Percentiles rank a stretch among this genome's conserved stretches.
Evolutionary conservation across 108 stramenopile species (phyloP).

Genomic region (Nitzschia sp.): DNA sequence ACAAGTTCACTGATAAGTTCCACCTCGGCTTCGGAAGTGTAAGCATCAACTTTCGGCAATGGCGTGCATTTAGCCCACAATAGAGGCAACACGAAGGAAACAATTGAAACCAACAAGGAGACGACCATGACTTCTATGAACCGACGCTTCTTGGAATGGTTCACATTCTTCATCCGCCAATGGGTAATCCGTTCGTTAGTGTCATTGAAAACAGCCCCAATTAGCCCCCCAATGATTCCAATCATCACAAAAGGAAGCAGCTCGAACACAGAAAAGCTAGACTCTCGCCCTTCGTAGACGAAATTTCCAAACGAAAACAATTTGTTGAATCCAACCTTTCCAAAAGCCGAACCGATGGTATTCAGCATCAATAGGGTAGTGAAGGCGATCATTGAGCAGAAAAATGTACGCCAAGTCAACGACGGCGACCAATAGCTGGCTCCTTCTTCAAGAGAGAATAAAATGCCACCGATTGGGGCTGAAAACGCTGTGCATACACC

Average conservation of each 20-base stretch:
- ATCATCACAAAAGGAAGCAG: slow-evolving; percentile 68
- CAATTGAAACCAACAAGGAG: slow-evolving; percentile 29
- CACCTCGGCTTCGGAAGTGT: slow-evolving; percentile 24
- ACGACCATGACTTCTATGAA: slow-evolving; percentile 49
- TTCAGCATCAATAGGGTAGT: slow-evolving; percentile 32
- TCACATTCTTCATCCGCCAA: slow-evolving; percentile 48
- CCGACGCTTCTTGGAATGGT: slow-evolving; percentile 36
- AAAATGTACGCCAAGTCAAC: slow-evolving; percentile 85
- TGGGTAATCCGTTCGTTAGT: slow-evolving; percentile 46
- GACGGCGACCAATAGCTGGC: slow-evolving; percentile 80
- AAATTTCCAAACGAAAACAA: slow-evolving; percentile 58
- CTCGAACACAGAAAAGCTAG: slow-evolving; percentile 64
- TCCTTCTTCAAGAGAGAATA: slow-evolving; percentile 86
- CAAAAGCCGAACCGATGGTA: slow-evolving; percentile 38
- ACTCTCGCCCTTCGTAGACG: slow-evolving; percentile 34
- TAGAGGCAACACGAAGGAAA: slow-evolving; percentile 36
- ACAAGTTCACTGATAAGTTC: slow-evolving; percentile 32
- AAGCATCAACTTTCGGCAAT: background rate
- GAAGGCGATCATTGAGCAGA: slow-evolving; percentile 75
- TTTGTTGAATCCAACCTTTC: slow-evolving; percentile 41
- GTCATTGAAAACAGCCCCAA: slow-evolving; percentile 62
- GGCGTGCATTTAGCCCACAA: slow-evolving; percentile 33
- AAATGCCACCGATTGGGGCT: slow-evolving; percentile 88
- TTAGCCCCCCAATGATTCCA: slow-evolving; percentile 77
- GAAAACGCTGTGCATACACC: slow-evolving; percentile 89